Base-by-base conservation (phyloP, 805 yeast species). In the Candida pseudofarinosa region DNA sequence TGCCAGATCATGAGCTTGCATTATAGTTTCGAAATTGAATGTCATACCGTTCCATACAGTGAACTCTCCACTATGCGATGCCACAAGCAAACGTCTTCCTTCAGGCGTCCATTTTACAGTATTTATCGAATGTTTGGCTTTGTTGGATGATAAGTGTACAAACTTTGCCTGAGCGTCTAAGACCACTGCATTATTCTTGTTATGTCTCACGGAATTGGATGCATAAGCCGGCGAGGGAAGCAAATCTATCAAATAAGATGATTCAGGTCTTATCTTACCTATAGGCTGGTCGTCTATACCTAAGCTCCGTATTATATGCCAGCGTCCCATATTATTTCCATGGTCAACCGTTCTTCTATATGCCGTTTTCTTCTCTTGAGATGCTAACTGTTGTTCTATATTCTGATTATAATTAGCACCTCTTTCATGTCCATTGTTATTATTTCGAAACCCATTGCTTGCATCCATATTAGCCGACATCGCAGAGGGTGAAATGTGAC, bases 1-100 rank as follows among this genome's bases (percentile, higher is more conserved):
- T 0, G 97, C 89, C 46, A 85, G 74, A 60, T 93, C 99, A 64
- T 93, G 99, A 1, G 98, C 98, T 69, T 93, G 99, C 95, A 90
- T 93, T 50, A 93, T 89, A 42, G 96, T 88, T 61, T 93, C 99
- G 59, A 93, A 89, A 59, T 88, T 88, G 66, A 91, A 93, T 7
- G 96, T 84, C 73, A 86, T 79, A 8, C 98, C 97, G 61, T 90
- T 89, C 98, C 98, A 93, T 37, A 93, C 70, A 10, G 98, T 90
- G 64, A 93, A 90, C 60, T 93, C 99, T 34, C 99, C 99, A 43
- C 88, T 80, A 65, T 86, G 88, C 20, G 91, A 80, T 0, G 96
- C 95, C 4, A 95, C 96, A 19, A 93, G 72, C 39, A 93, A 69
- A 52, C 99, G 71, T 52, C 97, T 73, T 0, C 97, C 98, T 53